Conservation (phyloP, 352 stramenopile genomes). For the Phytophthora vignae region DNA sequence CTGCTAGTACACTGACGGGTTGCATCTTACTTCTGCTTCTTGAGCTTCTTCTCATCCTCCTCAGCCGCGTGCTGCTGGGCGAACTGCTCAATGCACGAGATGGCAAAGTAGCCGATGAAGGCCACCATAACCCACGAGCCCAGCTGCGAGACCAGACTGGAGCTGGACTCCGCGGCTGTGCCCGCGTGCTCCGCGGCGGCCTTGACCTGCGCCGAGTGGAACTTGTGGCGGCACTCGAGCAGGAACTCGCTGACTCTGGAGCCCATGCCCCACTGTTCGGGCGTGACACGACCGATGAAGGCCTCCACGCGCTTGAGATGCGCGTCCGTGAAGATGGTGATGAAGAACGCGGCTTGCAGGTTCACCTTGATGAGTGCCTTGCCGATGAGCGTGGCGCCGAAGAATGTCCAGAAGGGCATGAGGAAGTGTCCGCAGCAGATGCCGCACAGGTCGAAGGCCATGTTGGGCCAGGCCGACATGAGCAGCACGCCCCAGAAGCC, state of each 20-base stretch:
- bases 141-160: constrained; percentile 81
- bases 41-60: constrained; percentile 88
- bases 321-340: constrained; percentile 91
- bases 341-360: constrained; percentile 91
- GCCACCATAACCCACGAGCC: constrained; percentile 86
- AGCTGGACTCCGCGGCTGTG: constrained; percentile 46
- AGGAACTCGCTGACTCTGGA: constrained; percentile 87
- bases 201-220: constrained; percentile 79
- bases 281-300: constrained; percentile 84
- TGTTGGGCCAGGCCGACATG: constrained; percentile 95
- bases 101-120: constrained; percentile 91
- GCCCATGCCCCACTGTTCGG: constrained; percentile 77
- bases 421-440: constrained; percentile 96
- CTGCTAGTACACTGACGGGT: background rate
- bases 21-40: constrained; percentile 66
- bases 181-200: constrained; percentile 65
- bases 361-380: constrained; percentile 95
- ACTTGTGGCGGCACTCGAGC: constrained; percentile 88
- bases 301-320: constrained; percentile 86
- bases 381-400: constrained; percentile 93
- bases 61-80: constrained; percentile 90
- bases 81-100: constrained; percentile 93
- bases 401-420: constrained; percentile 97
- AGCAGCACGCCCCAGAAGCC: constrained; percentile 95
- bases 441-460: constrained; percentile 95